Percentiles rank a stretch among this genome's conserved stretches.
phyloP scores from a whole-genome alignment of 2,329 filamentous ascomycete genomes.

The Metarhizium brunneum region DNA sequence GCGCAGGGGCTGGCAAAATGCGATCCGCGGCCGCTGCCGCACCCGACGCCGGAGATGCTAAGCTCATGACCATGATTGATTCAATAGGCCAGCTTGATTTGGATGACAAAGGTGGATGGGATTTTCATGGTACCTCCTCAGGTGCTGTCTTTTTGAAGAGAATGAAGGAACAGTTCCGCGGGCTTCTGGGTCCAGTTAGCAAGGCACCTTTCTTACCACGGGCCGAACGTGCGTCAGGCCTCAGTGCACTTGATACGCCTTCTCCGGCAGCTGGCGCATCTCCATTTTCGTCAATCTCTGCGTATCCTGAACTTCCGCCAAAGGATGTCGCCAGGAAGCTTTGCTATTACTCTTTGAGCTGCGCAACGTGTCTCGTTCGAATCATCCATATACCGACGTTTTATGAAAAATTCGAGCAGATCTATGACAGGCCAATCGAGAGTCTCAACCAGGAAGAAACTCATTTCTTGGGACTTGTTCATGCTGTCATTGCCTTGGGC shows the following conservation, averaged over 20 bases:
- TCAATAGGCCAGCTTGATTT: conserved; percentile 85
- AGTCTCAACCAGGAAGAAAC: conserved; percentile 56
- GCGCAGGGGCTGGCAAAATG: conserved; percentile 34
- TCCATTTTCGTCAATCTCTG: conserved; percentile 44
- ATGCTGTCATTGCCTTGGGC: conserved; percentile 61
- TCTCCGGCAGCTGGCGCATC: conserved; percentile 51
- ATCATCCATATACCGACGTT: conserved; percentile 78
- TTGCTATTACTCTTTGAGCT: conserved; percentile 46
- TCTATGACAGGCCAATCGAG: conserved; percentile 63
- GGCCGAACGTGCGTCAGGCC: conserved; percentile 37
- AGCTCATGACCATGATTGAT: conserved; percentile 90
- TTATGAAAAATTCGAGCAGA: conserved; percentile 62
- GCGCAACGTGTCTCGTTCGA: conserved; percentile 50
- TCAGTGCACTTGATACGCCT: conserved; percentile 59
- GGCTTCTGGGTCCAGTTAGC: conserved; percentile 58
- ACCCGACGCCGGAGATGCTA: conserved; percentile 50
- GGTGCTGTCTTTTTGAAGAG: conserved; percentile 80
- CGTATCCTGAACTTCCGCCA: conserved; percentile 60
- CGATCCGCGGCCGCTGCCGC: conserved; percentile 23
- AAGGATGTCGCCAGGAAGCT: conserved; percentile 44
- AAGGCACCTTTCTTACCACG: conserved; percentile 49
- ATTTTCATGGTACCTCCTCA: conserved; percentile 91
- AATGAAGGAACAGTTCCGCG: conserved; percentile 80
- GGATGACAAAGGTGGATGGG: conserved; percentile 84
- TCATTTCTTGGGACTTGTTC: conserved; percentile 60